phyloP scores from a whole-genome alignment of 805 yeast species.

The Yamadazyma sp. region DNA sequence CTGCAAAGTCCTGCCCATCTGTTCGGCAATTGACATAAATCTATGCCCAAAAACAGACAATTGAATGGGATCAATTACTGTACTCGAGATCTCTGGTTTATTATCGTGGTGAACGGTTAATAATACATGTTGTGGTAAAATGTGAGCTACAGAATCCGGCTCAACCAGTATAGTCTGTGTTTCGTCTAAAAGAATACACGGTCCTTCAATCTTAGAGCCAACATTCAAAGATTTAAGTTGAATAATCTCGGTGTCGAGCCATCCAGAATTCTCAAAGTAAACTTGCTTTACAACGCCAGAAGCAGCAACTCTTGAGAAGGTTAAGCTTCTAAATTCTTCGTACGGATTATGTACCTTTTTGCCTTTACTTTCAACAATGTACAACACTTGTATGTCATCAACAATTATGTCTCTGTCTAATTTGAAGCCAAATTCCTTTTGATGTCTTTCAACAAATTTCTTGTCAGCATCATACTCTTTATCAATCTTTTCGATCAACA shows the following conservation, averaged over 20 bases:
- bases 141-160: conserved; percentile 31
- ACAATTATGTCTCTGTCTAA: conserved; percentile 36
- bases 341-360: conserved; percentile 54
- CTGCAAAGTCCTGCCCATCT: conserved; percentile 46
- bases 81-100: conserved; percentile 22
- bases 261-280: conserved; percentile 32
- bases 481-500: conserved; percentile 55
- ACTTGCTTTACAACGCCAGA: conserved; percentile 13
- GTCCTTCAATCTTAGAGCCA: conserved; percentile 27
- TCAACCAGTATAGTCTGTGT: conserved; percentile 34
- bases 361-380: conserved; percentile 59
- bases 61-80: conserved; percentile 37
- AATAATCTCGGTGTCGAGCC: conserved; percentile 27
- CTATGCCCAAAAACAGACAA: conserved; percentile 43
- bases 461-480: conserved; percentile 24
- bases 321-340: conserved; percentile 24
- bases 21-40: conserved; percentile 41
- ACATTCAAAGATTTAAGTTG: conserved; percentile 22
- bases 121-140: conserved; percentile 30
- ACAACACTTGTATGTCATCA: conserved; percentile 43
- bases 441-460: conserved; percentile 29
- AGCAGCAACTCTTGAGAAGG: background rate
- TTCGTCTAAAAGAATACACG: conserved; percentile 36
- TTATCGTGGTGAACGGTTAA: conserved; percentile 28
- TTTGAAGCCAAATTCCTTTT: conserved; percentile 37